A percentile compares a stretch with the other conserved stretches of the same genome.
These are phyloP conservation scores for Onygenales sp. DNA, from an alignment of 2,329 filamentous ascomycete genomes.

Conservation along the genomic window DNA sequence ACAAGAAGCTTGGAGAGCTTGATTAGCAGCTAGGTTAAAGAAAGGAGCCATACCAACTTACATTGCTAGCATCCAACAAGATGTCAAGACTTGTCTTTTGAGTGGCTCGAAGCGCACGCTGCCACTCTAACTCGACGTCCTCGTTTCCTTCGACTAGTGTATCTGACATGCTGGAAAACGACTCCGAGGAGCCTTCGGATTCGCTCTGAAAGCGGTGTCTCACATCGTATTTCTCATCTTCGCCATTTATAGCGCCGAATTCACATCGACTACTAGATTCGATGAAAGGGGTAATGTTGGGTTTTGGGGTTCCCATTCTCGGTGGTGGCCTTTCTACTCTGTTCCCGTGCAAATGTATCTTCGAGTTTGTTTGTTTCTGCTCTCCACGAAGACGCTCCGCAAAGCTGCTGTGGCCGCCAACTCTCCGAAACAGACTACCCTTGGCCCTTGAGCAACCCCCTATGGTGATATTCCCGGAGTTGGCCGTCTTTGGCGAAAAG, in stretches of 20 bases:
- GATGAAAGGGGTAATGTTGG: background rate
- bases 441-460: background rate
- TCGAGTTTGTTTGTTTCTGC: background rate
- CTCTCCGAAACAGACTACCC: background rate
- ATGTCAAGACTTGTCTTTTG: constrained; percentile 14
- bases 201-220: constrained; percentile 1
- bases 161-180: background rate
- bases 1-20: constrained; percentile 27
- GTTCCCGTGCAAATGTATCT: background rate
- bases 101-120: constrained; percentile 4
- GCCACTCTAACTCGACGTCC: constrained; percentile 2
- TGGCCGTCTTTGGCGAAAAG: background rate
- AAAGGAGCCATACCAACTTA: constrained; percentile 12
- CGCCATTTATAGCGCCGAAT: background rate
- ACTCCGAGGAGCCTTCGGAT: constrained; percentile 5
- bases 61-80: constrained; percentile 20
- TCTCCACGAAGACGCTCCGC: background rate
- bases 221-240: background rate
- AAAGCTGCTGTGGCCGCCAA: background rate
- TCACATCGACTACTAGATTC: background rate
- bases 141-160: constrained; percentile 2
- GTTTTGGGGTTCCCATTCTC: background rate
- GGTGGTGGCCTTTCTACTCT: background rate
- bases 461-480: background rate
- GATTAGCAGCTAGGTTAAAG: background rate